phyloP scores from a whole-genome alignment of 805 yeast genomes.

The Debaryomyces castellii region DNA sequence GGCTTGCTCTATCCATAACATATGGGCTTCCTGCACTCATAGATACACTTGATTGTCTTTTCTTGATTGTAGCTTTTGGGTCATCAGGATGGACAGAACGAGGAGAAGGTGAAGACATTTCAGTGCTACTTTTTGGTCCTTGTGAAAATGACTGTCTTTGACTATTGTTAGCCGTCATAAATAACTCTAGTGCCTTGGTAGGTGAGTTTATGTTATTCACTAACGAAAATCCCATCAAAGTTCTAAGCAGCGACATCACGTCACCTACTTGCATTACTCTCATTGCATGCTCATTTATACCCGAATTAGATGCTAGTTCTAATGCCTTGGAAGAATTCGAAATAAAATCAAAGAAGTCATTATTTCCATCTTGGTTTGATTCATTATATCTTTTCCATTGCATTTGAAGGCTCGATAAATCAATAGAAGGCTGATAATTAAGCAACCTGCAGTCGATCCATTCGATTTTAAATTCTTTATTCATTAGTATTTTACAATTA shows the following conservation, averaged over 20 bases:
- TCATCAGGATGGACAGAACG: constrained; percentile 11
- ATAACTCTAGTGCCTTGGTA: constrained; percentile 49
- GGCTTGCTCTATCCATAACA: constrained; percentile 5
- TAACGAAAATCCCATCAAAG: constrained; percentile 59
- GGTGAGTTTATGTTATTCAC: constrained; percentile 53
- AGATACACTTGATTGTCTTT: constrained; percentile 11
- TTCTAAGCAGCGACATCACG: constrained; percentile 69
- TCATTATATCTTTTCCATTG: constrained; percentile 21
- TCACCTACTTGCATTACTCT: constrained; percentile 74
- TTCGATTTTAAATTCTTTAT: constrained; percentile 63
- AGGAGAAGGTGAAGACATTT: constrained; percentile 13
- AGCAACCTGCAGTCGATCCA: constrained; percentile 60
- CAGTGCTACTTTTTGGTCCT: neutral
- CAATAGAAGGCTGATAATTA: constrained; percentile 26
- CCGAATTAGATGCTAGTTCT: constrained; percentile 52
- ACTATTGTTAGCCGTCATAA: constrained; percentile 24
- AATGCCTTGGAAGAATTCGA: constrained; percentile 40
- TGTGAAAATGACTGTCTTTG: constrained; percentile 1
- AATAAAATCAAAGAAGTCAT: constrained; percentile 20
- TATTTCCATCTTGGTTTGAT: constrained; percentile 10
- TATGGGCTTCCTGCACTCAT: constrained; percentile 7
- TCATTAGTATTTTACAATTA: constrained; percentile 59
- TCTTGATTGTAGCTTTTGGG: constrained; percentile 9
- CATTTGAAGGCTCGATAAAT: constrained; percentile 23
- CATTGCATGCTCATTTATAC: constrained; percentile 65